Evolutionary conservation across 768 basidiomycete species (phyloP).

Genomic region (Tephrocybe sp.): DNA sequence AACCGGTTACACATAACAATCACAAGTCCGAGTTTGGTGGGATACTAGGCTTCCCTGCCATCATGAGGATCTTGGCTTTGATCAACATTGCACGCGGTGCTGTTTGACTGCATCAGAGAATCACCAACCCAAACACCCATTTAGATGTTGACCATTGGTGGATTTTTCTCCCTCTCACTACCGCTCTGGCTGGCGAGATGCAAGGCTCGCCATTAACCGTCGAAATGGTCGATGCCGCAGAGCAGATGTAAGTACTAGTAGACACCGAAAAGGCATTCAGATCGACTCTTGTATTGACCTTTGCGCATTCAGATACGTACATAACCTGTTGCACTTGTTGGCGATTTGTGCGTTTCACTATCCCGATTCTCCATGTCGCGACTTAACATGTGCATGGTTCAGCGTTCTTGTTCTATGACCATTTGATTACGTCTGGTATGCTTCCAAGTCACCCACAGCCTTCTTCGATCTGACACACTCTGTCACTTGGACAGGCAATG

Average conservation of each 20-base stretch:
- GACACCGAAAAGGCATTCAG: no score
- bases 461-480: background rate
- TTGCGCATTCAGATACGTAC: constrained; percentile 19
- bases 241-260: constrained; percentile 8
- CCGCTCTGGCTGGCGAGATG: constrained; percentile 6
- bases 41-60: no score
- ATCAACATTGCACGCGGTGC: no score
- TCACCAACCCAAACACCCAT: no score
- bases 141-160: no score
- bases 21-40: no score
- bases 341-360: constrained; percentile 29
- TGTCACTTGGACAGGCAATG: constrained; percentile 26
- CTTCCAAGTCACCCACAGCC: background rate
- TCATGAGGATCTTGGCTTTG: no score
- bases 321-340: constrained; percentile 30
- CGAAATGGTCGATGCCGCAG: constrained; percentile 7
- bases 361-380: background rate
- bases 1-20: no score
- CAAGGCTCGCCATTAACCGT: constrained; percentile 8
- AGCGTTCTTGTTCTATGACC: constrained; percentile 41
- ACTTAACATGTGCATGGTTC: background rate
- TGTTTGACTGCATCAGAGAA: no score
- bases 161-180: background rate
- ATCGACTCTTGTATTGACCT: background rate
- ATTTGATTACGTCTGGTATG: constrained; percentile 35